Conservation (phyloP, 164 flowering plant genomes). For the Chimonanthus praecox region DNA sequence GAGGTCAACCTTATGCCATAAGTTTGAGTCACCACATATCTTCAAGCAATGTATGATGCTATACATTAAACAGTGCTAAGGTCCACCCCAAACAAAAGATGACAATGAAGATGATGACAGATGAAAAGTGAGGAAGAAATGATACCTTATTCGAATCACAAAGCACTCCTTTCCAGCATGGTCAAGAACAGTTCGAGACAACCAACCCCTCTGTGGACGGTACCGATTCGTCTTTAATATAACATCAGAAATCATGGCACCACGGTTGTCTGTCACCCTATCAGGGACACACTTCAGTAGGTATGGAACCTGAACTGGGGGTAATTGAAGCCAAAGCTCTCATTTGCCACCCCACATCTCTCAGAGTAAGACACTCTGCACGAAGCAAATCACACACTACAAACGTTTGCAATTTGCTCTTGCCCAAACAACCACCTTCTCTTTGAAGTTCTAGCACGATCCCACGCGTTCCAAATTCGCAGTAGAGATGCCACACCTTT, state of each 20-base stretch:
- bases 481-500: constrained; percentile 65
- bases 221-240: constrained; percentile 68
- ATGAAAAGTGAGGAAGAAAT: background rate
- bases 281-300: constrained; percentile 88
- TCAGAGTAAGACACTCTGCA: constrained; percentile 56
- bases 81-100: too few relatives aligned
- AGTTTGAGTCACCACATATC: too few relatives aligned
- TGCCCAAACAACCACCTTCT: constrained; percentile 39
- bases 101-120: background rate
- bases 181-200: constrained; percentile 88
- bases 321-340: constrained; percentile 60
- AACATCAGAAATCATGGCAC: constrained; percentile 91
- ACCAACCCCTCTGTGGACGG: constrained; percentile 94
- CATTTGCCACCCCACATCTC: constrained; percentile 32
- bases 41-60: too few relatives aligned
- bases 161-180: constrained; percentile 91
- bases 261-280: constrained; percentile 84
- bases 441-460: constrained; percentile 44
- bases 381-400: constrained; percentile 58
- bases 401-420: constrained; percentile 25
- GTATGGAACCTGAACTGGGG: constrained; percentile 90
- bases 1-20: too few relatives aligned
- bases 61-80: too few relatives aligned
- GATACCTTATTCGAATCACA: constrained; percentile 69
- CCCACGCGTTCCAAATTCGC: constrained; percentile 85